A percentile compares a stretch with the other conserved stretches of the same genome.
Evolutionary conservation across 768 basidiomycete species (phyloP).

Genomic region (Boletus coccyginus): DNA sequence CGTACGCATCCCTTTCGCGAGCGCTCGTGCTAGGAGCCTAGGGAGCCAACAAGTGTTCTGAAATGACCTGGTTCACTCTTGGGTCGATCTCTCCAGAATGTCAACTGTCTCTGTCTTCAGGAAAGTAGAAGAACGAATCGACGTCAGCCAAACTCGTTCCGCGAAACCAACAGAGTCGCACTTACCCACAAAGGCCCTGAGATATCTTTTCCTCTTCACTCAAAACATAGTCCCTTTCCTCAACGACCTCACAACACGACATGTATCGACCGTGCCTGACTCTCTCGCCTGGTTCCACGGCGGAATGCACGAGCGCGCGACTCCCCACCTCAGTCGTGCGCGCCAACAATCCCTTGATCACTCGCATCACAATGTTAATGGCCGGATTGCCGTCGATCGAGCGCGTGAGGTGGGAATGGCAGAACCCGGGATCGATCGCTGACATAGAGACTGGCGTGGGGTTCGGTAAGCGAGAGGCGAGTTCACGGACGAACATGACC

Average conservation of each 20-base stretch:
- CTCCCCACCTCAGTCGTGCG: conserved; percentile 35
- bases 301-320: conserved; percentile 35
- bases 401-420: conserved; percentile 31
- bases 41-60: conserved; percentile 19
- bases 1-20: background rate
- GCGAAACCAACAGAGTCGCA: background rate
- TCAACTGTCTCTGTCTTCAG: conserved; percentile 28
- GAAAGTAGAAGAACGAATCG: background rate
- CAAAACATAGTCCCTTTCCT: conserved; percentile 34
- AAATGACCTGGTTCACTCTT: conserved; percentile 30
- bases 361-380: background rate
- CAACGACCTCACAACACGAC: conserved; percentile 22
- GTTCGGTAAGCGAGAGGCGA: conserved; percentile 30
- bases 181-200: conserved; percentile 36
- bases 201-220: conserved; percentile 27
- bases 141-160: conserved; percentile 1
- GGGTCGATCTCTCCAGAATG: conserved; percentile 25
- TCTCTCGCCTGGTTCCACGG: conserved; percentile 25
- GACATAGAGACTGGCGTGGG: conserved; percentile 29
- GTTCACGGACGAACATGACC: conserved; percentile 36
- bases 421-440: conserved; percentile 36
- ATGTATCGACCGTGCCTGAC: conserved; percentile 31
- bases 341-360: conserved; percentile 23
- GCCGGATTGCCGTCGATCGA: conserved; percentile 9
- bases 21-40: background rate